These are phyloP conservation scores for Aspergillus carlsbadensis DNA, from an alignment of 495 filamentous ascomycete genomes.

Conservation along the genomic window DNA sequence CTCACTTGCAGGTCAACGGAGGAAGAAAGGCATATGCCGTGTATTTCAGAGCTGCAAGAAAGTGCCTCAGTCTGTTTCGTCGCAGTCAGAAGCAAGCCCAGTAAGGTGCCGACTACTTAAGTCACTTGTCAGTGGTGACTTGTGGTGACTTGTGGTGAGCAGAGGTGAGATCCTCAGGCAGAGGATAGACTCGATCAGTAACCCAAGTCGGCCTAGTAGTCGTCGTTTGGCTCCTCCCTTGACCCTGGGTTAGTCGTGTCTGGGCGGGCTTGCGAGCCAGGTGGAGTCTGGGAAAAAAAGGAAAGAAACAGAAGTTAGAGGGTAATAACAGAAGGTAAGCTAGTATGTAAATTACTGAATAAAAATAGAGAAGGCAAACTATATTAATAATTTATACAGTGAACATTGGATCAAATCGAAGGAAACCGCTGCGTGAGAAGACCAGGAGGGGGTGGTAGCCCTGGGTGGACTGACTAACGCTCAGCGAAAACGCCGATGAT, in stretches of 20 bases:
- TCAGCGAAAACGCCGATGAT: background rate
- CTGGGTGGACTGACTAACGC: conserved; percentile 5
- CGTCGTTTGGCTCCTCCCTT: background rate
- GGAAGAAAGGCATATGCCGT: conserved; percentile 14
- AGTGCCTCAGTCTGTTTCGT: background rate
- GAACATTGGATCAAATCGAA: background rate
- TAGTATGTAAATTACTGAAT: conserved; percentile 2
- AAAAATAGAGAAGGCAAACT: background rate
- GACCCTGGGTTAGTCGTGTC: background rate
- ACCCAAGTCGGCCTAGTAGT: conserved; percentile 10
- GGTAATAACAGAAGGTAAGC: background rate
- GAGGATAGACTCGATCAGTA: conserved; percentile 8
- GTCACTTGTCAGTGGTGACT: background rate
- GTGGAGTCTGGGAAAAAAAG: background rate
- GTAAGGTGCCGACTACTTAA: background rate
- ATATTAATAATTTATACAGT: background rate
- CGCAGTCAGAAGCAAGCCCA: background rate
- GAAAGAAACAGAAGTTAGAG: background rate
- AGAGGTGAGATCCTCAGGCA: conserved; percentile 5
- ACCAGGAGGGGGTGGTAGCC: background rate
- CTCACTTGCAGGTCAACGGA: background rate
- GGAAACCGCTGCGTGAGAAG: conserved; percentile 1
- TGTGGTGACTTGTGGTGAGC: background rate
- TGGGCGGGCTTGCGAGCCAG: background rate
- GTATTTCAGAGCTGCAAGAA: conserved; percentile 14